Base-by-base conservation (phyloP, 108 stramenopile species). In the Fragilaria radians region DNA sequence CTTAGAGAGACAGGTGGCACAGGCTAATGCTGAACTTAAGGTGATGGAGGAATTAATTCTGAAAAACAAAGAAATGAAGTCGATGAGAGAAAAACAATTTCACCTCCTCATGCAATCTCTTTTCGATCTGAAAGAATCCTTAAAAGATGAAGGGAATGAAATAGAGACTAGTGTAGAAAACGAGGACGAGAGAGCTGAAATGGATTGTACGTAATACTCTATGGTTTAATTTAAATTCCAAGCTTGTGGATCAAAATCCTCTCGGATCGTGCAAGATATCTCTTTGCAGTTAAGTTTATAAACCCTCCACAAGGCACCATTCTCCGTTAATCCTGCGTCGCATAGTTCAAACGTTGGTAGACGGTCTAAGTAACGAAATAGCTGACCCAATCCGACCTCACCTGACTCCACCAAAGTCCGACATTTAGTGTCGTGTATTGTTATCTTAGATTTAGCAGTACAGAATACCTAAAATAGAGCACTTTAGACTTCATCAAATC, bases 291-390 rank as follows among this genome's bases (percentile, higher is more conserved):
- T 48, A 17, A 80, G 49, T 48, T 70, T 53, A 59, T 80, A 77
- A 0, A 55, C 62, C 46, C 79, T 69, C 79, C 79, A 80, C 28
- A 80, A 51, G 4, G 71, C 79, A 1, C 72, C 72, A 42, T 14
- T 42, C 14, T 65, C 52, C n/a, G 25, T 52, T 58, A 61, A 51
- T 1, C 89, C 89, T 18, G 89, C 89, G 54, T 74, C 80, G 9
- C 72, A 50, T 46, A 91, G 50, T 18, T 57, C 61, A 54, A 91
- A 91, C 32, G 81, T 83, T 7, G 89, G 89, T 19, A 91, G 67
- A 28, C 70, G 67, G 62, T 88, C 76, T 47, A 87, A 71, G 62
- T 78, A 66, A 32, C 89, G 83, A 75, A 91, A 91, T 9, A 91
- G 46, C 53, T 91, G 89, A 4, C 86, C 89, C 23, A 91, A 47